These are phyloP conservation scores for Alternaria burnsii DNA, from an alignment of 2,329 filamentous ascomycete genomes.

Conservation along the genomic window DNA sequence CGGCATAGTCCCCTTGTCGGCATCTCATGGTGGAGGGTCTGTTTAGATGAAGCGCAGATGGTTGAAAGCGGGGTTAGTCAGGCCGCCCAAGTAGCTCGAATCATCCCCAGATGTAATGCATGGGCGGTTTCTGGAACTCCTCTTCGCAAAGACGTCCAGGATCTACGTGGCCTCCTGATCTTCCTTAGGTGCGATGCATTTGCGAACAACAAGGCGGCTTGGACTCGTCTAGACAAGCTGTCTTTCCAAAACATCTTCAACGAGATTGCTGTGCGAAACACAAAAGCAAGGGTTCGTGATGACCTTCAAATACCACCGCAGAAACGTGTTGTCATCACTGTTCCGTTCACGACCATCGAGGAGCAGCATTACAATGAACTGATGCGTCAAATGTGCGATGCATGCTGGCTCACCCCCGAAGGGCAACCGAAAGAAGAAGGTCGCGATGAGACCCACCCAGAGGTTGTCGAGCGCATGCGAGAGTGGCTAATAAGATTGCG, in stretches of 20 bases:
- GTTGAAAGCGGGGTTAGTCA: slow-evolving; percentile 87
- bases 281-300: slow-evolving; percentile 79
- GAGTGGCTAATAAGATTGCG: slow-evolving; percentile 79
- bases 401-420: slow-evolving; percentile 69
- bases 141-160: slow-evolving; percentile 78
- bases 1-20: slow-evolving; percentile 79
- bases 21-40: slow-evolving; percentile 87
- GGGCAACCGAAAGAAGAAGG: slow-evolving; percentile 69
- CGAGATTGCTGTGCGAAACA: slow-evolving; percentile 80
- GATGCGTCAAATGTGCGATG: slow-evolving; percentile 77
- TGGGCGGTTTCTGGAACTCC: slow-evolving; percentile 96
- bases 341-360: slow-evolving; percentile 89
- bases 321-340: slow-evolving; percentile 84
- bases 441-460: slow-evolving; percentile 70
- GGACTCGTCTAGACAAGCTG: slow-evolving; percentile 73
- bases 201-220: slow-evolving; percentile 69
- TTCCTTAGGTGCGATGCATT: slow-evolving; percentile 85
- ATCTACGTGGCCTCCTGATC: slow-evolving; percentile 80
- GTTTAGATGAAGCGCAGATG: slow-evolving; percentile 83
- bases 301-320: slow-evolving; percentile 84
- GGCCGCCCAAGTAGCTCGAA: slow-evolving; percentile 79
- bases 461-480: slow-evolving; percentile 75
- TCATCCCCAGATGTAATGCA: slow-evolving; percentile 83
- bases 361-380: slow-evolving; percentile 85
- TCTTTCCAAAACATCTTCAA: slow-evolving; percentile 75